Conservation (phyloP, 2,329 filamentous ascomycete species). For the Fusarium sp. region DNA sequence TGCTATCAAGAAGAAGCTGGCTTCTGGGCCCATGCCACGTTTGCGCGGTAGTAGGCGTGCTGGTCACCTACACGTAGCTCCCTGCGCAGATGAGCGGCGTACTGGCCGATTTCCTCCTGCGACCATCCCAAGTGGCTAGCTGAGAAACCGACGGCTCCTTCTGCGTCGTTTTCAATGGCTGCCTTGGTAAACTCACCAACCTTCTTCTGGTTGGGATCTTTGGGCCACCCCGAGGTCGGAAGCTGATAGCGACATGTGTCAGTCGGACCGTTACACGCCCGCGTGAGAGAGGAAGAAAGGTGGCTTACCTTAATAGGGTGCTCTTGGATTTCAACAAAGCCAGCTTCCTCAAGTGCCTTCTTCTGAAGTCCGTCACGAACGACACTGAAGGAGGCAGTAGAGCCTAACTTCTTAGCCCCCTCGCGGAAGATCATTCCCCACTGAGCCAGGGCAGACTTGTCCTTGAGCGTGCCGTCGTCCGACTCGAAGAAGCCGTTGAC, state of each 20-base stretch:
- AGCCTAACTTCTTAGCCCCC: slow-evolving; percentile 52
- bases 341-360: slow-evolving; percentile 50
- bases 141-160: slow-evolving; percentile 51
- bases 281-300: background rate
- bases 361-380: slow-evolving; percentile 51
- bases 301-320: slow-evolving; percentile 50
- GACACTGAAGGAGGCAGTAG: slow-evolving; percentile 48
- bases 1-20: slow-evolving; percentile 14
- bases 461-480: slow-evolving; percentile 43
- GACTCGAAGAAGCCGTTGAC: slow-evolving; percentile 44
- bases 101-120: slow-evolving; percentile 50
- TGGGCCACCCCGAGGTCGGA: slow-evolving; percentile 60
- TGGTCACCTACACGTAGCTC: slow-evolving; percentile 42
- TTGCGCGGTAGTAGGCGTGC: slow-evolving; percentile 47
- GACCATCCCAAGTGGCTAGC: slow-evolving; percentile 54
- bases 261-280: background rate
- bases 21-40: slow-evolving; percentile 48
- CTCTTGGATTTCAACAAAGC: slow-evolving; percentile 45
- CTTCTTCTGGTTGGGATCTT: slow-evolving; percentile 52
- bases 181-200: slow-evolving; percentile 55
- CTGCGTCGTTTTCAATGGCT: slow-evolving; percentile 53
- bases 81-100: slow-evolving; percentile 51
- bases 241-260: slow-evolving; percentile 39
- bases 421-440: slow-evolving; percentile 55
- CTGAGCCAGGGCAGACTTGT: slow-evolving; percentile 49